These are phyloP conservation scores for Spathaspora sp. DNA, from an alignment of 805 yeast species.

Conservation along the genomic window DNA sequence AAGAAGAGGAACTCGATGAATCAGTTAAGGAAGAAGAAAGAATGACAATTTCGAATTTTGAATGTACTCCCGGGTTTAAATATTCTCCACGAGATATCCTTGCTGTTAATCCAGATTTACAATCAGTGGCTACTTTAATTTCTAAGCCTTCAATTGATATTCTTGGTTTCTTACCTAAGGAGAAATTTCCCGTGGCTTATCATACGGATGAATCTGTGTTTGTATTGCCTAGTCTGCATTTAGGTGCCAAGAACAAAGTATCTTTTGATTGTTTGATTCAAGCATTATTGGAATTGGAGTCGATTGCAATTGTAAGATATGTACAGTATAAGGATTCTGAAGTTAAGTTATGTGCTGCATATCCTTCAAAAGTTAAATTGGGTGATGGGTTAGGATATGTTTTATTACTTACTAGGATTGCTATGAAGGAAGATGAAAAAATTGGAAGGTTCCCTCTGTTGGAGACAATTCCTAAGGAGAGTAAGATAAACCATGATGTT, in stretches of 20 bases:
- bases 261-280: slow-evolving; percentile 19
- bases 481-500: slow-evolving; percentile 1
- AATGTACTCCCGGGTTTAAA: slow-evolving; percentile 57
- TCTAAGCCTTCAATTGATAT: slow-evolving; percentile 58
- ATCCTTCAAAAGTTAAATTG: slow-evolving; percentile 39
- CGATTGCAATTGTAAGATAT: slow-evolving; percentile 59
- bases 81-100: slow-evolving; percentile 52
- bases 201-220: slow-evolving; percentile 57
- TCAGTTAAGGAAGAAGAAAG: slow-evolving; percentile 12
- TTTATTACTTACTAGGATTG: slow-evolving; percentile 53
- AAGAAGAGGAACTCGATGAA: slow-evolving; percentile 3
- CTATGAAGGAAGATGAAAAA: slow-evolving; percentile 74
- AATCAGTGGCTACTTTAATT: slow-evolving; percentile 38
- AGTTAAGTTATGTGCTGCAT: slow-evolving; percentile 48
- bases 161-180: slow-evolving; percentile 51
- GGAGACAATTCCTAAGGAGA: slow-evolving; percentile 4
- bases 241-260: slow-evolving; percentile 25
- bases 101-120: slow-evolving; percentile 46
- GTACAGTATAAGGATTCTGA: slow-evolving; percentile 50
- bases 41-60: slow-evolving; percentile 32
- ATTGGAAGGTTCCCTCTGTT: slow-evolving; percentile 47
- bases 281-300: slow-evolving; percentile 44
- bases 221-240: slow-evolving; percentile 41
- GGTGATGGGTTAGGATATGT: slow-evolving; percentile 22
- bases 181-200: slow-evolving; percentile 53